Conservation (phyloP, 2,329 filamentous ascomycete genomes). For the Trichoderma citrinoviride region DNA sequence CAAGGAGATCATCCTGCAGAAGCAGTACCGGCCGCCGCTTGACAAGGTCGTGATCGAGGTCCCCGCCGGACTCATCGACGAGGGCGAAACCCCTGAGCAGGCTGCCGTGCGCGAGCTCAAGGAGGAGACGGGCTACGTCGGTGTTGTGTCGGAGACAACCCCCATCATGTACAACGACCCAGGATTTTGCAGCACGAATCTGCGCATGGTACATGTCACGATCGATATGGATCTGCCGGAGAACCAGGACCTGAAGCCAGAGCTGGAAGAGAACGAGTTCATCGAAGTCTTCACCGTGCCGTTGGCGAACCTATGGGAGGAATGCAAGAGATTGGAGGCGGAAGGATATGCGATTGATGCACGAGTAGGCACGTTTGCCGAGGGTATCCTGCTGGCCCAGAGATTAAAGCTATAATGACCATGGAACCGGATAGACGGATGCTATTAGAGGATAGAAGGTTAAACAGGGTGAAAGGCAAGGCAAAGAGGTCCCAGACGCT, state of each 20-base stretch:
- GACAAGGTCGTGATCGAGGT: constrained; percentile 60
- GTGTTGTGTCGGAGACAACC: constrained; percentile 53
- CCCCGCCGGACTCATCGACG: constrained; percentile 63
- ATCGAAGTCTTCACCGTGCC: constrained; percentile 75
- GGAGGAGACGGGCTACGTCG: constrained; percentile 67
- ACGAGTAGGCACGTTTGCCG: constrained; percentile 71
- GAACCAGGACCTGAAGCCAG: constrained; percentile 66
- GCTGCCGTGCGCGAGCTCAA: constrained; percentile 62
- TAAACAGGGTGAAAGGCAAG: too few relatives aligned
- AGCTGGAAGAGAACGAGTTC: constrained; percentile 77
- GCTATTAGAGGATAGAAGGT: background rate
- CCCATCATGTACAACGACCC: constrained; percentile 67
- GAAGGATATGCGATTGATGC: constrained; percentile 78
- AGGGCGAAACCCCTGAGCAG: constrained; percentile 58
- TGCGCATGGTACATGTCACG: constrained; percentile 68
- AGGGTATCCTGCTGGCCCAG: constrained; percentile 73
- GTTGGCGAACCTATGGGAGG: constrained; percentile 60
- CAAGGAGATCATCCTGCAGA: constrained; percentile 60
- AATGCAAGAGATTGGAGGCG: constrained; percentile 63
- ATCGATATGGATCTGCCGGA: constrained; percentile 67
- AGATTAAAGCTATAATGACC: constrained; percentile 43
- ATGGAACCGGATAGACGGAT: background rate
- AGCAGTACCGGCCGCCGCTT: constrained; percentile 64
- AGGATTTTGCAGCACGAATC: constrained; percentile 65
- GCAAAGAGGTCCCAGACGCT: background rate